These are phyloP conservation scores for Bremia lactucae DNA, from an alignment of 352 stramenopile genomes.

Conservation along the genomic window DNA sequence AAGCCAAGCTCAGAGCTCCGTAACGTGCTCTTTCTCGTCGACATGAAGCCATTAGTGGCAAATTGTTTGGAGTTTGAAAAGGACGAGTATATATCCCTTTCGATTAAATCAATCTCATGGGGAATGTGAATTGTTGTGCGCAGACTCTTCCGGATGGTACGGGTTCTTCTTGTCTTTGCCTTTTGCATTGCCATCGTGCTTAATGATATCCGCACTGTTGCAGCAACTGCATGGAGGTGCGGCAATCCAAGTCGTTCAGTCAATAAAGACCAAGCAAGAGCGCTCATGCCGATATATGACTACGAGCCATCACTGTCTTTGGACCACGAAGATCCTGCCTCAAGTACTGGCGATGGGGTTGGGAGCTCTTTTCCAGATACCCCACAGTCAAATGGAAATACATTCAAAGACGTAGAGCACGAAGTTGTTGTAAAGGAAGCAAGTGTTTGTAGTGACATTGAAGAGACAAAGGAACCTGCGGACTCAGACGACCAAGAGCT, in stretches of 20 bases:
- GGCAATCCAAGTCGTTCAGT: conserved; percentile 6
- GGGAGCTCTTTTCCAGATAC: conserved; percentile 12
- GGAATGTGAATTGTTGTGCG: conserved; percentile 28
- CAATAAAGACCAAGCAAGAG: conserved; percentile 17
- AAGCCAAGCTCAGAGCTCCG: conserved; percentile 3
- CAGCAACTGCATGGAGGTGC: conserved; percentile 23
- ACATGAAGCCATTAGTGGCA: conserved; percentile 4
- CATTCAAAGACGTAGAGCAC: conserved; percentile 11
- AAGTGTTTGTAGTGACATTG: conserved; percentile 9
- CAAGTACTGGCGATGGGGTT: conserved; percentile 11
- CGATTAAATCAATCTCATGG: too few relatives aligned
- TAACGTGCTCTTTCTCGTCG: conserved; percentile 22
- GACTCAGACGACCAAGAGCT: background rate
- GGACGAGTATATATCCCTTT: too few relatives aligned
- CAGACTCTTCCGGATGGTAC: conserved; percentile 23
- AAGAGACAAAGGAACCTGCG: background rate
- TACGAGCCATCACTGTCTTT: conserved; percentile 29
- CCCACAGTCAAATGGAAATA: conserved; percentile 1
- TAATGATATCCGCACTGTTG: background rate
- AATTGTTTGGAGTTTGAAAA: too few relatives aligned
- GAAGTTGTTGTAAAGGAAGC: conserved; percentile 17
- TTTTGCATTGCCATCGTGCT: background rate
- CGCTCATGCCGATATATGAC: conserved; percentile 28
- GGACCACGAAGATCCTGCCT: conserved; percentile 13
- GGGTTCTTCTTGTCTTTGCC: background rate